Base-by-base conservation (phyloP, 2,329 filamentous ascomycete species). In the Xylariaceae sp. region DNA sequence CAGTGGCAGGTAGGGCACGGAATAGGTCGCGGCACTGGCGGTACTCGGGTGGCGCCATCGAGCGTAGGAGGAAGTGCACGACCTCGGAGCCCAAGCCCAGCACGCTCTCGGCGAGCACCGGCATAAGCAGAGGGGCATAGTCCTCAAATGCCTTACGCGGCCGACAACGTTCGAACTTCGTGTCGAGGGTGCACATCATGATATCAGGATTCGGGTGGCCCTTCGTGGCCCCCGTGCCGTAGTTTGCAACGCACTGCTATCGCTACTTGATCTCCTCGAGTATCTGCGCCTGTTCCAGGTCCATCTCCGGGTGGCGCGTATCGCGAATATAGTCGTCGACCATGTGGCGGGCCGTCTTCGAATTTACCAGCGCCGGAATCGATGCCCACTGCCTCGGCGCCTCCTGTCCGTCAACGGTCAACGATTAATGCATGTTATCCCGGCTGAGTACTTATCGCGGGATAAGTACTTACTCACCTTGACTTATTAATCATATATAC, bases 81-180 rank as follows among this genome's bases (percentile, higher is more conserved):
- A 37, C 32, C 26, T 38, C 38, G n/a, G 35, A 38, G n/a, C 27
- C 28, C 3, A 35, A 14, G 11, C 35, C 35, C 1, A 38, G n/a
- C 5, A 32, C 28, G 9, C 28, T 32, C 18, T 34, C 18, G 8
- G 4, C 23, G 25, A 38, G 38, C 4, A 9, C 15, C 7, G 28
- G 35, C 19, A 40, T 27, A 14, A 31, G 14, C 3, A 18, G 13
- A 22, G 9, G 18, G 3, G 14, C 17, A 10, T 22, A 18, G 14
- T 32, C 17, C 8, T 23, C 27, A 19, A 19, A 6, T 11, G 22
- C 22, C 3, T 12, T 15, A 4, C 27, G 16, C 10, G 32, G 19
- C 5, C n/a, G 13, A 12, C 31, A 28, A 15, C 29, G 22, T 12
- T 13, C 4, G 14, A 40, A 24, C 14, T 3, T 18, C 3, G 21